Evolutionary conservation across 331 rosid species (phyloP).

Genomic region (Malus hybrid): DNA sequence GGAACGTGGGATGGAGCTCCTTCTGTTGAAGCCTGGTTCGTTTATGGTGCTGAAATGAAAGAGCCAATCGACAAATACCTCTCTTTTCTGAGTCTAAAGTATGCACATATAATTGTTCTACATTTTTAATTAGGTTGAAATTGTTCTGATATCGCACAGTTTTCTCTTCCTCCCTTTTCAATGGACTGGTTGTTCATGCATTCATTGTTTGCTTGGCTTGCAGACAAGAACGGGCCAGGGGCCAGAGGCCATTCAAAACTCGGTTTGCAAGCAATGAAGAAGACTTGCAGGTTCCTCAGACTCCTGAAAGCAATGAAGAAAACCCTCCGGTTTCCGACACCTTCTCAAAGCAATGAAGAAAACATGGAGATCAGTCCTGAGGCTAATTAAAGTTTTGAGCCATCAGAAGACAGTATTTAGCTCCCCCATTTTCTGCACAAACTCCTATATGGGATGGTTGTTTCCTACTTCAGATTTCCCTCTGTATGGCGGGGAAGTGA

Average conservation of each 20-base stretch:
- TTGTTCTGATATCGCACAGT: neutral
- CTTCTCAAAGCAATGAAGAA: neutral
- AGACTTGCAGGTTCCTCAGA: no score
- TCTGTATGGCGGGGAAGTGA: no score
- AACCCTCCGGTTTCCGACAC: no score
- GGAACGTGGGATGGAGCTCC: conserved; percentile 23
- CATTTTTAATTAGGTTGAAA: neutral
- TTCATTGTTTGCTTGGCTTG: no score
- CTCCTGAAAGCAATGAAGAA: no score
- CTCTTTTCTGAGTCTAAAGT: conserved; percentile 31
- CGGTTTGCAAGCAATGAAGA: no score
- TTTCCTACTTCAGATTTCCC: no score
- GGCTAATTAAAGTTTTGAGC: neutral
- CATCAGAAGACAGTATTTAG: neutral
- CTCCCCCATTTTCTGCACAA: no score
- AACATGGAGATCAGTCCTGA: neutral
- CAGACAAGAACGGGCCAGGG: no score
- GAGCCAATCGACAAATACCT: conserved; percentile 41
- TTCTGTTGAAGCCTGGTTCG: conserved; percentile 49
- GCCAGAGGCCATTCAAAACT: no score
- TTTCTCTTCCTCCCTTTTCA: neutral
- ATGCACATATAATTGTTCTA: neutral
- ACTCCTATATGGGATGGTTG: no score
- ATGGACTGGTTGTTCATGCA: no score
- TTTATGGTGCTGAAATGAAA: conserved; percentile 41